A percentile compares a stretch with the other conserved stretches of the same genome.
Evolutionary conservation across 768 basidiomycete species (phyloP).

Genomic region (Rhodotorula kratochvilovae): DNA sequence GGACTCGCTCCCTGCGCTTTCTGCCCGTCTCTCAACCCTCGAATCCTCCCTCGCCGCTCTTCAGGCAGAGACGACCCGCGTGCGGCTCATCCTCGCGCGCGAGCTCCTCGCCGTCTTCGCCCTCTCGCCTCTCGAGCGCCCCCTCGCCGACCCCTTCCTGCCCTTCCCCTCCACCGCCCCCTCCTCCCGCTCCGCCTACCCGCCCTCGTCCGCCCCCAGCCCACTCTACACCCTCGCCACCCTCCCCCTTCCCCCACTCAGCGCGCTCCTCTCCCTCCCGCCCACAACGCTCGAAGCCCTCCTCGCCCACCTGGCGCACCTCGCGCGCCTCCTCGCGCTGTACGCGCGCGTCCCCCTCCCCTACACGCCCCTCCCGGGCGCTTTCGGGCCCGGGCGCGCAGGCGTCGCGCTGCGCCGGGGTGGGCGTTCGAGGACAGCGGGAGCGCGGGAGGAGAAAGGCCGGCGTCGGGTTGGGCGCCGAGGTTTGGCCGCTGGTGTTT

Average conservation of each 20-base stretch:
- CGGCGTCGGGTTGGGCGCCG: background rate
- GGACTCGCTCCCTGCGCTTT: background rate
- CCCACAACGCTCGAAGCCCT: constrained; percentile 11
- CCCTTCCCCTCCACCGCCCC: background rate
- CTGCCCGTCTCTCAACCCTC: background rate
- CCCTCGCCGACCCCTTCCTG: constrained; percentile 18
- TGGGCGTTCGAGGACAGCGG: background rate
- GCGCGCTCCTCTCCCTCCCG: constrained; percentile 6
- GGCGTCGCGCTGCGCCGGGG: constrained; percentile 14
- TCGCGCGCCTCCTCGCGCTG: constrained; percentile 23
- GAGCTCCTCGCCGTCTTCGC: constrained; percentile 25
- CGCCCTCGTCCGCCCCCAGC: background rate
- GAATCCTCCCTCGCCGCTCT: background rate
- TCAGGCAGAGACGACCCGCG: background rate
- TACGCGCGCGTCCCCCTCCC: constrained; percentile 23
- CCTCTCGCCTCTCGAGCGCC: constrained; percentile 2
- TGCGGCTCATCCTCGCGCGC: constrained; percentile 14
- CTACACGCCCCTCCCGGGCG: constrained; percentile 7
- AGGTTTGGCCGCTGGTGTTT: background rate
- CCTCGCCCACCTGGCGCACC: constrained; percentile 15
- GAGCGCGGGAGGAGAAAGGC: background rate
- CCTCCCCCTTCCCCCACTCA: constrained; percentile 16
- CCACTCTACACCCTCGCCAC: constrained; percentile 10
- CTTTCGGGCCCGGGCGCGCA: constrained; percentile 12
- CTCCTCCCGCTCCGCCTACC: background rate